These are phyloP conservation scores for Tuber umbilicatum DNA, from an alignment of 495 filamentous ascomycete species.

Conservation along the genomic window DNA sequence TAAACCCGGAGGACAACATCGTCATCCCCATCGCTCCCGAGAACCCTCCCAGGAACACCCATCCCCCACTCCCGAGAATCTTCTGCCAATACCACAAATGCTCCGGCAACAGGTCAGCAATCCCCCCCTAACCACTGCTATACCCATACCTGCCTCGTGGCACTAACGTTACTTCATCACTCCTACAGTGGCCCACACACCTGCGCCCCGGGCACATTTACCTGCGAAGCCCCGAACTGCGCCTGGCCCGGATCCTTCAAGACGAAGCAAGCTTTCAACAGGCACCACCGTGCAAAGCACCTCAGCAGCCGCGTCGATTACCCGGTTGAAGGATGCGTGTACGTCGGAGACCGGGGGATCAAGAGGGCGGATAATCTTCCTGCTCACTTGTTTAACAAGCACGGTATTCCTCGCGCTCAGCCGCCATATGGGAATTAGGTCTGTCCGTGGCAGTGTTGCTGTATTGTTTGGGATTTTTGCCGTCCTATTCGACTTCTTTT, in stretches of 20 bases:
- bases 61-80: not conserved
- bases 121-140: not conserved
- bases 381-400: not conserved
- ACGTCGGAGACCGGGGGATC: not conserved
- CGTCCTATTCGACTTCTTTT: not conserved
- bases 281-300: not conserved
- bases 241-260: not conserved
- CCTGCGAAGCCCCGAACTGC: not conserved
- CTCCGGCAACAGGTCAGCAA: not conserved
- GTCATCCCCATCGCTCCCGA: not conserved
- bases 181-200: not conserved
- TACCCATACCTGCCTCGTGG: accelerated
- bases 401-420: not conserved
- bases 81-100: not conserved
- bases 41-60: not conserved
- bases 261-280: not conserved
- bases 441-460: no score
- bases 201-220: not conserved
- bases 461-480: not conserved
- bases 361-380: not conserved
- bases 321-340: not conserved
- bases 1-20: not conserved
- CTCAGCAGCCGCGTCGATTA: not conserved
- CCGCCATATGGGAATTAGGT: not conserved
- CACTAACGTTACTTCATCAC: not conserved